Base-by-base conservation (phyloP, 2,329 filamentous ascomycete genomes). In the Massarina eburnea region DNA sequence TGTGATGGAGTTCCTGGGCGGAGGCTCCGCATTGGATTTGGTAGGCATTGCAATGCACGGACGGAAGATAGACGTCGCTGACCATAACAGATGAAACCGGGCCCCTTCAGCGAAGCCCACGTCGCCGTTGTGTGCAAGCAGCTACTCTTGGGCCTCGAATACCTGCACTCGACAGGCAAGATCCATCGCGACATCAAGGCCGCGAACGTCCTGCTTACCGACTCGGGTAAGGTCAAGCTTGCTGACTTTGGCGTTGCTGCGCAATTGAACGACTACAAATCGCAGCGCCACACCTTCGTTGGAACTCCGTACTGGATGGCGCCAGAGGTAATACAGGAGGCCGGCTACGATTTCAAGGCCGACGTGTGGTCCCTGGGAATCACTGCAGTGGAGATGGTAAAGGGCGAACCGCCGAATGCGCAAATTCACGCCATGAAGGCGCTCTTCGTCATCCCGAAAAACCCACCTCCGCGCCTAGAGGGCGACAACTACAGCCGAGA, bases 221-320 rank as follows among this genome's bases (percentile, higher is more conserved):
- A 92, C 58, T 79, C 81, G 3, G 92, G 92, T 62, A 91, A 89
- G 65, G 92, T 97, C 68, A 97, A 97, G 77, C 79, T 97, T 57
- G 92, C 92, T 32, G 92, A 99, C 72, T 99, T 99, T 66, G 94
- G 94, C 48, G 94, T 99, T 33, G 94, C 94, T 7, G 92, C 94
- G 22, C 94, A 99, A 70, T 79, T 99, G 61, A 95, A 90, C 50
- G 96, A 96, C 67, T 95, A 97, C 74, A 96, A 96, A 73, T 96
- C 92, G 2, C 91, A 96, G 70, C 84, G 94, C 43, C 92, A 97
- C 71, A 99, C 94, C 0, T 97, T 99, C 64, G 94, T 99, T 17
- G 94, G 94, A 17, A 97, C 92, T 0, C 94, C 94, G 0, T 97
- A 96, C 70, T 97, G 94, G 94, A 97, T 97, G 92, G 92, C 94